Evolutionary conservation across 129 eudicot genomes (phyloP).

Genomic region (Lactuca sativa): DNA sequence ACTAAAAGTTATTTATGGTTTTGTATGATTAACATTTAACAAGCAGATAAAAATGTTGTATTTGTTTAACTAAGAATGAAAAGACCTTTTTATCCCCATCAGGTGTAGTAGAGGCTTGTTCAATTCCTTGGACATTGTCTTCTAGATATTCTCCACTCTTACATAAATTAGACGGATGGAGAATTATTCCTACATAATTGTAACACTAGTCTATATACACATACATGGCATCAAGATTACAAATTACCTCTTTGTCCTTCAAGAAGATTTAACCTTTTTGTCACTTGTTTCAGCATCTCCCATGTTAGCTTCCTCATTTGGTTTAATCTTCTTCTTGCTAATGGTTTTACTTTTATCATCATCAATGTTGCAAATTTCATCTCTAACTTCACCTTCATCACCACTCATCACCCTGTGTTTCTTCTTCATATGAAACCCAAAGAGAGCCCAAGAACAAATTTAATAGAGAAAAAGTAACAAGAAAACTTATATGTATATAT

Average conservation of each 20-base stretch:
- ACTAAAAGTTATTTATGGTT: conserved; percentile 10
- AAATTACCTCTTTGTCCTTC: conserved; percentile 37
- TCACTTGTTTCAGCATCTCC: conserved; percentile 35
- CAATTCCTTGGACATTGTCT: conserved; percentile 39
- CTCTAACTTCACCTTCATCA: too few species aligned
- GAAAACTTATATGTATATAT: too few species aligned
- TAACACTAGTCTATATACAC: too few species aligned
- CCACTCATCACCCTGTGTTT: too few species aligned
- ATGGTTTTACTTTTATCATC: too few species aligned
- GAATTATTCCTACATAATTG: not conserved
- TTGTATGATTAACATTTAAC: too few species aligned
- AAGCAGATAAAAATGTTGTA: not conserved
- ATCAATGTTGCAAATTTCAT: too few species aligned
- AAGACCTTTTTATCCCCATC: conserved; percentile 59
- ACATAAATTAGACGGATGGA: not conserved
- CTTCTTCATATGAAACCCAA: too few species aligned
- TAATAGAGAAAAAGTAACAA: too few species aligned
- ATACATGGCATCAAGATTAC: not conserved
- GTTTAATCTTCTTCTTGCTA: conserved; percentile 38
- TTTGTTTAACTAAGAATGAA: not conserved
- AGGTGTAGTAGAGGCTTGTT: conserved; percentile 29
- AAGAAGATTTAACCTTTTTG: conserved; percentile 13
- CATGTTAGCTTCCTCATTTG: conserved; percentile 19
- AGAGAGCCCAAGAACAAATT: too few species aligned
- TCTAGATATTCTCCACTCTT: conserved; percentile 32